A percentile compares a stretch with the other conserved stretches of the same genome.
These are phyloP conservation scores for Nephelium lappaceum DNA, from an alignment of 345 rosid genomes.

Conservation along the genomic window DNA sequence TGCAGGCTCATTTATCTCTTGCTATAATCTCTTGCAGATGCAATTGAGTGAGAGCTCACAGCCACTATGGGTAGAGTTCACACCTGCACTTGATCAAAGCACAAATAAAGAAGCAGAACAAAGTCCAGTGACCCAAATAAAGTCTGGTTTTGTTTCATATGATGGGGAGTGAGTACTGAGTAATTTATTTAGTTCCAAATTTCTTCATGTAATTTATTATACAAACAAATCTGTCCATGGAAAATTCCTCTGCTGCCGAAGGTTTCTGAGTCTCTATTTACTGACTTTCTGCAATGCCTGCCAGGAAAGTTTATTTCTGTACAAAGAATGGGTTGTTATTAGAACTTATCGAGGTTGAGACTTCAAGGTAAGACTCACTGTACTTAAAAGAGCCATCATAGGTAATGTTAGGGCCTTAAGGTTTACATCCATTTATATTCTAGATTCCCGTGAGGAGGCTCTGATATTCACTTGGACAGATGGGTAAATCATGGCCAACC, in stretches of 20 bases:
- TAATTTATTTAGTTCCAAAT: conserved; percentile 3
- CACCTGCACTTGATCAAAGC: conserved; percentile 34
- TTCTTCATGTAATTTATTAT: not conserved
- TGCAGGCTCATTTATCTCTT: not conserved
- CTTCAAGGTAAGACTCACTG: conserved; percentile 52
- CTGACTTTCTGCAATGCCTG: conserved; percentile 19
- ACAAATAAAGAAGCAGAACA: conserved; percentile 38
- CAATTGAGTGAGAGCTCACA: conserved; percentile 54
- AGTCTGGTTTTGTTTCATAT: conserved; percentile 56
- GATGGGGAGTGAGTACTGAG: conserved; percentile 53
- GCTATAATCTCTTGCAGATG: conserved; percentile 41
- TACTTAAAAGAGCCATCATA: conserved; percentile 6
- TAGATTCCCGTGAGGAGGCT: conserved; percentile 30
- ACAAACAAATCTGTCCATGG: not conserved
- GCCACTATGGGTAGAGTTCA: conserved; percentile 59
- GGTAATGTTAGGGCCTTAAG: conserved; percentile 13
- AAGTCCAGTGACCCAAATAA: conserved; percentile 41
- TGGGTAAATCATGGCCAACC: conserved; percentile 71
- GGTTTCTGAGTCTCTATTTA: not conserved
- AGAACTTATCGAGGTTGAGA: conserved; percentile 55
- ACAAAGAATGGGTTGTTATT: conserved; percentile 51
- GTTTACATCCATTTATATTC: conserved; percentile 22
- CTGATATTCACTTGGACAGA: conserved; percentile 45
- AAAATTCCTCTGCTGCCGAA: not conserved
- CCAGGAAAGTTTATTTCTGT: conserved; percentile 68